phyloP scores from a whole-genome alignment of 805 yeast genomes.

The Zygoascus tannicola region DNA sequence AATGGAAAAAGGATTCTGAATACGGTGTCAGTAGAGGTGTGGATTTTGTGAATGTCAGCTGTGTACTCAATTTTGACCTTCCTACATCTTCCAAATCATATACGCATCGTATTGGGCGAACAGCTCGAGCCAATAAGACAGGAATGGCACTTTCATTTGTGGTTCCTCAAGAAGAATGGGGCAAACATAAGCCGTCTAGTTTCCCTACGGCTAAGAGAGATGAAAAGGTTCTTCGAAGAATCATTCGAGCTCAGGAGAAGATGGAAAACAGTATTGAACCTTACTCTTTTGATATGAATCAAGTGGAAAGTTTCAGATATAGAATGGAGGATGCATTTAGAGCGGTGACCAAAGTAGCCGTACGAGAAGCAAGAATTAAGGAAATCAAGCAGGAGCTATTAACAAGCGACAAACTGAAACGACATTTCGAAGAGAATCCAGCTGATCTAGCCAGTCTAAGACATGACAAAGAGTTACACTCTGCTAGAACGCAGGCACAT shows the following conservation, averaged over 20 bases:
- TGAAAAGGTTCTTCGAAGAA: constrained; percentile 73
- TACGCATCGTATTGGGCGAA: constrained; percentile 90
- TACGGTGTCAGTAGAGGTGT: constrained; percentile 96
- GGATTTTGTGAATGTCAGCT: constrained; percentile 91
- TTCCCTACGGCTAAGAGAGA: constrained; percentile 66
- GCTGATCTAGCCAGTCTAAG: constrained; percentile 81
- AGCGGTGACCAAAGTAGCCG: constrained; percentile 80
- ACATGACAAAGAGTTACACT: constrained; percentile 84
- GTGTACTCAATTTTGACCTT: constrained; percentile 90
- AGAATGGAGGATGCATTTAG: constrained; percentile 96
- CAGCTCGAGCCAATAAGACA: constrained; percentile 93
- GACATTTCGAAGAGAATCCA: constrained; percentile 96
- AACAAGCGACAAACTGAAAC: constrained; percentile 79
- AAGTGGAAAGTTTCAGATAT: constrained; percentile 91
- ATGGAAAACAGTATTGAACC: constrained; percentile 36
- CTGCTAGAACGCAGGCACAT: constrained; percentile 73
- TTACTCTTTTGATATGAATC: constrained; percentile 82
- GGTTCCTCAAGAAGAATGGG: constrained; percentile 72
- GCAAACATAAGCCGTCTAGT: constrained; percentile 77
- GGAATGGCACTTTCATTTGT: constrained; percentile 94
- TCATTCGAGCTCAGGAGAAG: constrained; percentile 65
- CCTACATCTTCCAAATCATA: constrained; percentile 86
- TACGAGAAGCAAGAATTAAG: constrained; percentile 86
- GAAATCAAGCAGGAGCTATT: constrained; percentile 82
- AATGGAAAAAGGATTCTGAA: constrained; percentile 50